phyloP scores from a whole-genome alignment of 257 asterid species.

The Solanum acaule region DNA sequence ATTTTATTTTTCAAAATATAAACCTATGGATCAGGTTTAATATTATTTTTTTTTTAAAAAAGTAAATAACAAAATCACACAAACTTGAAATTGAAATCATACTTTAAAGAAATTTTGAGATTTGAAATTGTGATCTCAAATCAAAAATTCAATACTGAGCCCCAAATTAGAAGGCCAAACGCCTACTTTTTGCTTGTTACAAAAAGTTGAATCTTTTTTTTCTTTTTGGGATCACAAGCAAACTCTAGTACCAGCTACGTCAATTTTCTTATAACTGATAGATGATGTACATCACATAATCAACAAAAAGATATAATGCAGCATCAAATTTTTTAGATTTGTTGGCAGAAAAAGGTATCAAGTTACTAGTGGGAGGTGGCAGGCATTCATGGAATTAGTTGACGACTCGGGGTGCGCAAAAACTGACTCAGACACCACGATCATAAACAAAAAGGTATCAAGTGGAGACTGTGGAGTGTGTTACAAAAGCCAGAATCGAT shows the following conservation, averaged over 20 bases:
- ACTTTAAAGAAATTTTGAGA: background rate
- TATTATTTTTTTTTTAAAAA: too few relatives aligned
- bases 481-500: background rate
- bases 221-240: background rate
- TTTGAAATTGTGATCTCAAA: background rate
- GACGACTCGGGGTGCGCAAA: background rate
- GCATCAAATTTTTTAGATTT: background rate
- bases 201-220: too few relatives aligned
- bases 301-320: background rate
- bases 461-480: background rate
- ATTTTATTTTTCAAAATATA: background rate
- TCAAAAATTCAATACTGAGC: background rate
- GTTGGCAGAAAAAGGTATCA: background rate
- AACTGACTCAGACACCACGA: background rate
- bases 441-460: background rate
- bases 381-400: background rate
- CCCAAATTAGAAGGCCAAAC: background rate
- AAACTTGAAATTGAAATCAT: background rate
- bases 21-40: background rate
- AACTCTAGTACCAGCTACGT: background rate
- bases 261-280: background rate
- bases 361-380: background rate
- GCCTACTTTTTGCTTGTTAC: background rate
- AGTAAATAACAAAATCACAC: background rate
- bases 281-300: background rate